Percentiles rank a stretch among this genome's conserved stretches.
These are phyloP conservation scores for Collariella sp. DNA, from an alignment of 495 filamentous ascomycete genomes.

Conservation along the genomic window DNA sequence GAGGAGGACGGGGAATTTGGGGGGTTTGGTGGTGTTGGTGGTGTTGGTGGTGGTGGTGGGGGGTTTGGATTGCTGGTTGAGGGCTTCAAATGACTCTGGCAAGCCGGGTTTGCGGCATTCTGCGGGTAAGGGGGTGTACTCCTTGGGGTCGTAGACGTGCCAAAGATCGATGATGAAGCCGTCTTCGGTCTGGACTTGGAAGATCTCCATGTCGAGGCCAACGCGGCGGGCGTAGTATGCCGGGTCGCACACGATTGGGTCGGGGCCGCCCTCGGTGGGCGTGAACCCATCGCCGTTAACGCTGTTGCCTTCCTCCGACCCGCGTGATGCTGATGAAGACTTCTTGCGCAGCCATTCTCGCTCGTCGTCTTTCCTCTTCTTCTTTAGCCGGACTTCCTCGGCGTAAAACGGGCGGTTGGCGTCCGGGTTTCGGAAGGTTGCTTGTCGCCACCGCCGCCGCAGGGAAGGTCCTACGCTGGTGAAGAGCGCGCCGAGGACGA, in stretches of 20 bases:
- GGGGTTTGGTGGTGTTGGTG: constrained; percentile 35
- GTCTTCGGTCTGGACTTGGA: constrained; percentile 86
- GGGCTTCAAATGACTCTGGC: constrained; percentile 32
- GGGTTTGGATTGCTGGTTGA: constrained; percentile 4
- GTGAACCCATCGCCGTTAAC: constrained; percentile 46
- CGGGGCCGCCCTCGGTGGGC: constrained; percentile 70
- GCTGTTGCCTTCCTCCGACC: constrained; percentile 29
- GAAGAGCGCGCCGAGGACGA: constrained; percentile 64
- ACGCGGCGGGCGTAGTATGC: constrained; percentile 83
- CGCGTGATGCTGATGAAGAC: constrained; percentile 10
- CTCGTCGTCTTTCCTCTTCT: constrained; percentile 47
- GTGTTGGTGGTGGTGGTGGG: constrained; percentile 9
- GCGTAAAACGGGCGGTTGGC: constrained; percentile 55
- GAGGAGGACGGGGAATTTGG: constrained; percentile 79
- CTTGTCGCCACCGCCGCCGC: constrained; percentile 37
- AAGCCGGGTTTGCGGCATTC: constrained; percentile 33
- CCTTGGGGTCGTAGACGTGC: constrained; percentile 81
- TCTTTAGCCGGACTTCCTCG: constrained; percentile 50
- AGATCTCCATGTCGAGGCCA: constrained; percentile 77
- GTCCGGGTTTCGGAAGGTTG: constrained; percentile 51
- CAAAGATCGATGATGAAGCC: constrained; percentile 83
- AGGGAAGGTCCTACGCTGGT: constrained; percentile 48
- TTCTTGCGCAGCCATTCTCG: constrained; percentile 51
- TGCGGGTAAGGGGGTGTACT: constrained; percentile 45
- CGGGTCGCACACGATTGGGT: constrained; percentile 69